These are phyloP conservation scores for Boeremia exigua DNA, from an alignment of 2,329 filamentous ascomycete species.

Conservation along the genomic window DNA sequence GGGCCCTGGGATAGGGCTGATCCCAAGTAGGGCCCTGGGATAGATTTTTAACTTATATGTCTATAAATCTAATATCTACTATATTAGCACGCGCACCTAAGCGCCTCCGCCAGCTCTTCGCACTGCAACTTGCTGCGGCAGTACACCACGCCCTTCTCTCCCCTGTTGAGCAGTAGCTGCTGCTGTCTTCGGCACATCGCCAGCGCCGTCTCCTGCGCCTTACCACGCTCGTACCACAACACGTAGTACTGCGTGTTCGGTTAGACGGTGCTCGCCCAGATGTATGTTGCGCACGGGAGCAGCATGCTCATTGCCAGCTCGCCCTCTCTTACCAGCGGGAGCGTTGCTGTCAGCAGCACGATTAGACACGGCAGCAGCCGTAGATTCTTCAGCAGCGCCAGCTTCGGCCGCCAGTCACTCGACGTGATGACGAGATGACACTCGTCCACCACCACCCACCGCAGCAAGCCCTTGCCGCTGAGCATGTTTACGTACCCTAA, in stretches of 20 bases:
- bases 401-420: not conserved
- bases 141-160: slow-evolving; percentile 24
- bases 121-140: slow-evolving; percentile 17
- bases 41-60: too few relatives aligned
- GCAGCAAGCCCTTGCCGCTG: not conserved
- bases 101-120: slow-evolving; percentile 14
- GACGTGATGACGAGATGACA: not conserved
- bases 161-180: not conserved
- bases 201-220: slow-evolving; percentile 5
- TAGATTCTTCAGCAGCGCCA: not conserved
- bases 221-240: slow-evolving; percentile 8
- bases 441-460: not conserved
- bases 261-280: slow-evolving; percentile 15
- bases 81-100: slow-evolving; percentile 19
- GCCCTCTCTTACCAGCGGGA: slow-evolving; percentile 14
- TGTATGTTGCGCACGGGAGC: slow-evolving; percentile 15
- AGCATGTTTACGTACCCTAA: not conserved
- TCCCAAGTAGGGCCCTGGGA: too few relatives aligned
- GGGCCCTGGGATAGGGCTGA: too few relatives aligned
- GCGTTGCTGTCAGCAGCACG: slow-evolving; percentile 19
- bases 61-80: too few relatives aligned
- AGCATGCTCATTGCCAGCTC: slow-evolving; percentile 20
- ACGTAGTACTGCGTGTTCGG: slow-evolving; percentile 17
- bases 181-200: not conserved
- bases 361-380: slow-evolving; percentile 8